phyloP scores from a whole-genome alignment of 371 early-diverging fungal genomes.

The Umbelopsis sp. region DNA sequence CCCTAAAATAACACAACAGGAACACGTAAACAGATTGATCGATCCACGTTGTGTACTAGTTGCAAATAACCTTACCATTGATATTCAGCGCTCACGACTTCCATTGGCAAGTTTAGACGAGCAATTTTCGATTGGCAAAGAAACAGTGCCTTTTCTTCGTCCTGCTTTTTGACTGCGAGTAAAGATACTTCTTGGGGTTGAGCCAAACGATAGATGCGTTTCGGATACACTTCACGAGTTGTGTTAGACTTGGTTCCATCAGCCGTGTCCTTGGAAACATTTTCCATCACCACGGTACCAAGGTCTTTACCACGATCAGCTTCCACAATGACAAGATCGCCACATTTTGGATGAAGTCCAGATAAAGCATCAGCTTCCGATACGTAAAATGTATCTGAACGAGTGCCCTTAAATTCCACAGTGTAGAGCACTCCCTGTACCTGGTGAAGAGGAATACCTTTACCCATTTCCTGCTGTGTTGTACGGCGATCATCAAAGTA shows the following conservation, averaged over 20 bases:
- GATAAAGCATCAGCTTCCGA: constrained; percentile 38
- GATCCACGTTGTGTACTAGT: neutral
- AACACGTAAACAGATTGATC: neutral
- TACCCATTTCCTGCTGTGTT: constrained; percentile 30
- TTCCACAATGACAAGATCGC: constrained; percentile 92
- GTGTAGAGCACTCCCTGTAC: constrained; percentile 63
- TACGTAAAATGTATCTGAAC: constrained; percentile 79
- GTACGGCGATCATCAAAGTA: constrained; percentile 16
- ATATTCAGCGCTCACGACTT: constrained; percentile 95
- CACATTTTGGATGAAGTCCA: constrained; percentile 52
- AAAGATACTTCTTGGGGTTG: constrained; percentile 75
- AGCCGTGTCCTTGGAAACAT: constrained; percentile 58
- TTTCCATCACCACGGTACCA: constrained; percentile 80
- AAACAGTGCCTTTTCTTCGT: constrained; percentile 86
- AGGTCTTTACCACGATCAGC: constrained; percentile 96
- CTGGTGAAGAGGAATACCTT: constrained; percentile 42
- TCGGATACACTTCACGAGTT: constrained; percentile 70
- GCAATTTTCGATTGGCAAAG: constrained; percentile 88
- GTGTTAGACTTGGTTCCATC: constrained; percentile 41
- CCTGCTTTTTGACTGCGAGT: constrained; percentile 74
- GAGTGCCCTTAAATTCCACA: constrained; percentile 86
- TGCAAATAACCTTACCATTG: constrained; percentile 73
- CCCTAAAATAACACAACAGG: constrained; percentile 46
- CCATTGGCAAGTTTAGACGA: constrained; percentile 89
- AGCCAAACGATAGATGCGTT: constrained; percentile 88